These are phyloP conservation scores for Fusarium incarnatum DNA, from an alignment of 2,329 filamentous ascomycete genomes.

Conservation along the genomic window DNA sequence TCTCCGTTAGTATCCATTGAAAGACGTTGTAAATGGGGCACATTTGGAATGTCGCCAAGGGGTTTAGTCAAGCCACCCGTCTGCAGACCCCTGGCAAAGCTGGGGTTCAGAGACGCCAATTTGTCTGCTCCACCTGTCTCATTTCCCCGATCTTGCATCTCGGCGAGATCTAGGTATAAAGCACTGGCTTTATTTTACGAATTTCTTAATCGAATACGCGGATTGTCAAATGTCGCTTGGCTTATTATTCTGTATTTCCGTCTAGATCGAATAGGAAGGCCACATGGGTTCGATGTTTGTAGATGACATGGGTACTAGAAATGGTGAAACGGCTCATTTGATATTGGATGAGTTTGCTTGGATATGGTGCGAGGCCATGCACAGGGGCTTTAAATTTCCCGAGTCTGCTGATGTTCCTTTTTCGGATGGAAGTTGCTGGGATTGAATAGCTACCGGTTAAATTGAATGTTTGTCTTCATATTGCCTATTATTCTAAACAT, in stretches of 20 bases:
- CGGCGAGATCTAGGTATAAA: slow-evolving; percentile 7
- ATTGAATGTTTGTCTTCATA: background rate
- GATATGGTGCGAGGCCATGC: background rate
- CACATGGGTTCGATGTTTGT: slow-evolving; percentile 3
- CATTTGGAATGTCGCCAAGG: background rate
- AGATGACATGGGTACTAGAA: background rate
- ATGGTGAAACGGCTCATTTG: slow-evolving; percentile 14
- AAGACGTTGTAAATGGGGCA: slow-evolving; percentile 4
- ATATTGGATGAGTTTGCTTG: background rate
- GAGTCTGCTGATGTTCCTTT: background rate
- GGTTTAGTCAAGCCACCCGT: slow-evolving; percentile 20
- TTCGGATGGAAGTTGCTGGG: background rate
- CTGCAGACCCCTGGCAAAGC: slow-evolving; percentile 30
- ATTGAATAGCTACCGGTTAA: background rate
- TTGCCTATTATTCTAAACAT: background rate
- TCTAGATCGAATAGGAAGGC: slow-evolving; percentile 5
- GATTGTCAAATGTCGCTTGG: slow-evolving; percentile 28
- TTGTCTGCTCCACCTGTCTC: slow-evolving; percentile 20
- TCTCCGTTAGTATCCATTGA: background rate
- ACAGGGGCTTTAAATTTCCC: background rate
- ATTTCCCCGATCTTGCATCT: slow-evolving; percentile 37
- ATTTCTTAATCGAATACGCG: slow-evolving; percentile 9
- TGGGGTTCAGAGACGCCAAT: slow-evolving; percentile 29
- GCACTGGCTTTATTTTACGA: slow-evolving; percentile 4
- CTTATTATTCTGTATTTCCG: background rate